These are phyloP conservation scores for Abrus precatorius DNA, from an alignment of 306 rosid genomes.

Conservation along the genomic window DNA sequence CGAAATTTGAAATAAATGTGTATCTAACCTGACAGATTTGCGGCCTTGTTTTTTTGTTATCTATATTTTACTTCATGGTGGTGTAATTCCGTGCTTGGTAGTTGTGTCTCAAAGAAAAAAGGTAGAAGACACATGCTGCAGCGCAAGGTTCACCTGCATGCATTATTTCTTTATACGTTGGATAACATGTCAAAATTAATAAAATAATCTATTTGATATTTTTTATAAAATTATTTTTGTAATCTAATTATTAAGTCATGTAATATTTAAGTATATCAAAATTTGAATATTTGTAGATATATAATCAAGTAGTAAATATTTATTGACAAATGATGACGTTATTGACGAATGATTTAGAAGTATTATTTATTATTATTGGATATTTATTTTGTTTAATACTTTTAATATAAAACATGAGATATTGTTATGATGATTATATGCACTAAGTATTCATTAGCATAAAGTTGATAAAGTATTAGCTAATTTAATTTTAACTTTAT, in stretches of 20 bases:
- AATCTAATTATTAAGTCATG: neutral
- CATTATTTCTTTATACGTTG: conserved; percentile 39
- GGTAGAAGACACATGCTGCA: conserved; percentile 37
- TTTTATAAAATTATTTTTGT: no score
- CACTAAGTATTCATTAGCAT: no score
- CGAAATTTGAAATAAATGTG: conserved; percentile 47
- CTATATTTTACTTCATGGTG: neutral
- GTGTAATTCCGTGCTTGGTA: conserved; percentile 46
- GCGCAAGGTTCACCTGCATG: conserved; percentile 39
- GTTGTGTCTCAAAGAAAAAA: conserved; percentile 39
- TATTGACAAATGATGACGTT: no score
- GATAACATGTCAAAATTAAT: neutral
- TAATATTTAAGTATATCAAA: neutral
- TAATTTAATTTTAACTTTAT: neutral
- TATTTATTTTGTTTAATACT: no score
- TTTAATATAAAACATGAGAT: no score
- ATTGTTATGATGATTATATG: neutral
- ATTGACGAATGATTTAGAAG: no score
- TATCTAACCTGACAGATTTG: conserved; percentile 32
- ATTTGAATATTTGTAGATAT: no score
- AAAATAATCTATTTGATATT: no score
- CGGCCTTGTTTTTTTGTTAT: neutral
- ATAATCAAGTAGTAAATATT: no score
- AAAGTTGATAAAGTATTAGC: neutral
- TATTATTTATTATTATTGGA: no score